phyloP scores from a whole-genome alignment of 179 eudicot genomes.

The Spinacia oleracea region DNA sequence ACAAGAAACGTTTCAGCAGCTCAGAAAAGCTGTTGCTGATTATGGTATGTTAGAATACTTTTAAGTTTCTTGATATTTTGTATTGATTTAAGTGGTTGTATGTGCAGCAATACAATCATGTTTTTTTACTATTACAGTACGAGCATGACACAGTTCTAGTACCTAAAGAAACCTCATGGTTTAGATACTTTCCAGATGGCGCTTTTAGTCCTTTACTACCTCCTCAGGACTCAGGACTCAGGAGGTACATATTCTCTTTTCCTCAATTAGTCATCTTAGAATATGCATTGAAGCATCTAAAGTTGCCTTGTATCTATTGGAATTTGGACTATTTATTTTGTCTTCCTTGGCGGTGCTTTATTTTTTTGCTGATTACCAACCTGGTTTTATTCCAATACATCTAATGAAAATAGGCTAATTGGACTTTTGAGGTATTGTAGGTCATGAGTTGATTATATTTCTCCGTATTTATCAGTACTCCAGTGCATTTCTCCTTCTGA shows the following conservation, averaged over 20 bases:
- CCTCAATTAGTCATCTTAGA: not conserved
- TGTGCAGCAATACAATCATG: not conserved
- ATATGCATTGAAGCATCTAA: not conserved
- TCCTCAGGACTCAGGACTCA: no score
- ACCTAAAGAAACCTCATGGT: constrained; percentile 97
- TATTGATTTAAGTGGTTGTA: not conserved
- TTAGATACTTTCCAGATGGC: constrained; percentile 74
- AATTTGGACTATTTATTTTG: not conserved
- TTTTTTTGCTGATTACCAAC: not conserved
- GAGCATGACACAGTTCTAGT: constrained; percentile 79
- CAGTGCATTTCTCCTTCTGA: no score
- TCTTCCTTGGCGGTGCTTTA: not conserved
- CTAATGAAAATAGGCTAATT: not conserved
- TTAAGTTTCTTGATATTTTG: not conserved
- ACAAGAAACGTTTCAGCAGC: constrained; percentile 81
- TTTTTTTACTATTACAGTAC: constrained; percentile 42
- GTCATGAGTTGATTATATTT: not conserved
- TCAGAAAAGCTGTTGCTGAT: constrained; percentile 76
- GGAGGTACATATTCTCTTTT: constrained; percentile 1
- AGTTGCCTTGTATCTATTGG: not conserved
- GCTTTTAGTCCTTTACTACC: constrained; percentile 14
- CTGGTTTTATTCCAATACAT: not conserved
- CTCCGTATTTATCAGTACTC: no score
- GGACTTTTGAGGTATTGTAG: not conserved
- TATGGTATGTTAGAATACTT: constrained; percentile 51